Percentiles rank a stretch among this genome's conserved stretches.
These are phyloP conservation scores for Austroboletus niveus DNA, from an alignment of 1,284 basidiomycete species.

Conservation along the genomic window DNA sequence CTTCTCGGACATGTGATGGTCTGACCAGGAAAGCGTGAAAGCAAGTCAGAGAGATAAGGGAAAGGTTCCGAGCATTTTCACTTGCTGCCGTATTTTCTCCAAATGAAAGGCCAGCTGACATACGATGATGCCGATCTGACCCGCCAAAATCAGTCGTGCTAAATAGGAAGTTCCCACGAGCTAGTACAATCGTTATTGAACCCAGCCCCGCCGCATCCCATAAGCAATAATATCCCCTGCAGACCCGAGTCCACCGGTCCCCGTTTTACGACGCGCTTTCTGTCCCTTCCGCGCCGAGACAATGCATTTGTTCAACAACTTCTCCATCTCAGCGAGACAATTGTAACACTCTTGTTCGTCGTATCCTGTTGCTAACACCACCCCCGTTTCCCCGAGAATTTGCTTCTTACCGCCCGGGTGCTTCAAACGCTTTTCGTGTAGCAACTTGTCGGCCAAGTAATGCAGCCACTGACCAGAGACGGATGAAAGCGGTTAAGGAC, in stretches of 20 bases:
- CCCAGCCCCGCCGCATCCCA: slow-evolving; percentile 29
- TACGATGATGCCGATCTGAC: background rate
- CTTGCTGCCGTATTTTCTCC: slow-evolving; percentile 3
- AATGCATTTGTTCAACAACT: slow-evolving; percentile 24
- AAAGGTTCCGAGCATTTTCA: slow-evolving; percentile 5
- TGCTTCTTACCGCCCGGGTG: slow-evolving; percentile 37
- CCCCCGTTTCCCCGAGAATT: slow-evolving; percentile 8
- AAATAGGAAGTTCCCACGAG: slow-evolving; percentile 14
- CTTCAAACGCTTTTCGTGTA: slow-evolving; percentile 66
- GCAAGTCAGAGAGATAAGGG: slow-evolving; percentile 5
- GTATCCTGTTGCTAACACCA: slow-evolving; percentile 19
- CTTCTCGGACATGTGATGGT: slow-evolving; percentile 18
- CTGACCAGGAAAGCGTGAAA: background rate
- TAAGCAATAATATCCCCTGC: slow-evolving; percentile 31
- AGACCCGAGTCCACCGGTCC: slow-evolving; percentile 20
- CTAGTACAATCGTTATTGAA: slow-evolving; percentile 10
- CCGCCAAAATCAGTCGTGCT: background rate
- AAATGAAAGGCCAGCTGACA: slow-evolving; percentile 2
- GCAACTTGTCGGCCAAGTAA: slow-evolving; percentile 70
- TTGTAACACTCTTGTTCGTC: slow-evolving; percentile 32
- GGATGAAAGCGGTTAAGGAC: slow-evolving; percentile 2
- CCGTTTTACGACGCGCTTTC: slow-evolving; percentile 28
- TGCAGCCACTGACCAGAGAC: slow-evolving; percentile 69
- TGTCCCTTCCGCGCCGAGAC: slow-evolving; percentile 10
- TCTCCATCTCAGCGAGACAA: slow-evolving; percentile 35